Base-by-base conservation (phyloP, 1,284 basidiomycete genomes). In the Takashimella koratensis region DNA sequence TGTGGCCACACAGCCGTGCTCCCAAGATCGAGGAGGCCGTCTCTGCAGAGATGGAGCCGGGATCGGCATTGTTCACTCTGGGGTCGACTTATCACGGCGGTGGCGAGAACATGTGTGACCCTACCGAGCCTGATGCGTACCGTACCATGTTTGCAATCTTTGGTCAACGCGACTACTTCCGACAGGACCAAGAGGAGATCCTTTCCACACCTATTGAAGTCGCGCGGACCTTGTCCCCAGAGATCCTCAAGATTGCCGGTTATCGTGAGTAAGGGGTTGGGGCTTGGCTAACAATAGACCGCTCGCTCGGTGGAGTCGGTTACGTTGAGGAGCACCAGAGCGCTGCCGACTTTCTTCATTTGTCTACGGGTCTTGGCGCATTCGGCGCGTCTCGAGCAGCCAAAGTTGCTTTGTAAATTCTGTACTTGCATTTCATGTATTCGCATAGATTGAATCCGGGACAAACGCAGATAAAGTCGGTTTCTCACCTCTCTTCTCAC, bases 141-240 rank as follows among this genome's bases (percentile, higher is more conserved):
- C 43, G 60, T n/a, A 63, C 60, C 13, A 24, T 63, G 5, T 59
- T 63, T 46, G 60, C 60, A 4, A 55, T 59, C 26, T 63, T 63
- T 36, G 60, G 53, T 39, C 60, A 63, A 43, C 39, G 60, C 21
- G 60, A 63, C 36, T 63, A 63, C 44, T 59, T 54, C 49, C 49
- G 60, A 36, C 51, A 57, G 23, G 58, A 63, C 46, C 60, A 63
- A 45, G 60, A 63, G 24, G 60, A 63, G 44, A 49, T 58, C 25
- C 48, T 60, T 5, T 51, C 58, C 10, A 63, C 60, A 3, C 60
- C 60, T 4, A 49, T 58, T 16, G 56, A 60, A 42, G 49, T 60
- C n/a, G 60, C 54, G 6, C 25, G 53, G 19, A 53, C 12, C 3
- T 42, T 63, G 3, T 58, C 60, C 1, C 53, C 57, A 2, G 60